Evolutionary conservation across 164 flowering plant species (phyloP).

Genomic region (Warburgia ugandensis): DNA sequence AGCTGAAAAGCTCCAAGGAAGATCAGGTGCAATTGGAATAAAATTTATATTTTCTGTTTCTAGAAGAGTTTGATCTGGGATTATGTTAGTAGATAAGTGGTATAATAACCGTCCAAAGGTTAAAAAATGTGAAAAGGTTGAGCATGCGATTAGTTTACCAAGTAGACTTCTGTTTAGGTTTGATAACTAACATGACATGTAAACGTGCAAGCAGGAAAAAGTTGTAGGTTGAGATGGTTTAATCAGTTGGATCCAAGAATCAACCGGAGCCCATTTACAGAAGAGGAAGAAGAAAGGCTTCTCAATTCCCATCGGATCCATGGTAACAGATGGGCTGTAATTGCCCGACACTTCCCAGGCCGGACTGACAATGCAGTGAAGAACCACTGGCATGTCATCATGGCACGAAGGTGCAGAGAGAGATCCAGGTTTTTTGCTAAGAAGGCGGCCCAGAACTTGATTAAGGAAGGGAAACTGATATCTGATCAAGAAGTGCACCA

Average conservation of each 20-base stretch:
- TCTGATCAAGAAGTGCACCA: constrained; percentile 1
- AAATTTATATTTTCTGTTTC: not conserved
- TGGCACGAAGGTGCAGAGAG: constrained; percentile 48
- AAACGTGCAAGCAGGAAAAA: constrained; percentile 39
- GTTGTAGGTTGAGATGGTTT: constrained; percentile 76
- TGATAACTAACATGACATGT: not conserved
- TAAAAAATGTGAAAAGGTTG: not conserved
- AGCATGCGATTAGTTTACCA: not conserved
- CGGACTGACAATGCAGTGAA: constrained; percentile 71
- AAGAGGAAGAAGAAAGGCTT: constrained; percentile 66
- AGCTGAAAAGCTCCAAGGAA: constrained; percentile 66
- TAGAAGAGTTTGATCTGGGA: not conserved
- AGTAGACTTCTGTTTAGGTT: not conserved
- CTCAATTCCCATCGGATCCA: constrained; percentile 52
- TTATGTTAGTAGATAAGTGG: not conserved
- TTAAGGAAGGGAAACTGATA: constrained; percentile 7
- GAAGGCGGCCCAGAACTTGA: constrained; percentile 20
- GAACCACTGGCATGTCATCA: constrained; percentile 71
- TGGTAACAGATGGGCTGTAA: constrained; percentile 60
- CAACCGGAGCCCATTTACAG: constrained; percentile 57
- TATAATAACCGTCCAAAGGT: not conserved
- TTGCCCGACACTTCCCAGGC: constrained; percentile 59
- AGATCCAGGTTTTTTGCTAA: constrained; percentile 34
- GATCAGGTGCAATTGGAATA: constrained; percentile 45
- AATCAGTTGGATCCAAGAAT: constrained; percentile 67